Conservation (phyloP, 2,329 filamentous ascomycete species). For the Thelonectria olida region DNA sequence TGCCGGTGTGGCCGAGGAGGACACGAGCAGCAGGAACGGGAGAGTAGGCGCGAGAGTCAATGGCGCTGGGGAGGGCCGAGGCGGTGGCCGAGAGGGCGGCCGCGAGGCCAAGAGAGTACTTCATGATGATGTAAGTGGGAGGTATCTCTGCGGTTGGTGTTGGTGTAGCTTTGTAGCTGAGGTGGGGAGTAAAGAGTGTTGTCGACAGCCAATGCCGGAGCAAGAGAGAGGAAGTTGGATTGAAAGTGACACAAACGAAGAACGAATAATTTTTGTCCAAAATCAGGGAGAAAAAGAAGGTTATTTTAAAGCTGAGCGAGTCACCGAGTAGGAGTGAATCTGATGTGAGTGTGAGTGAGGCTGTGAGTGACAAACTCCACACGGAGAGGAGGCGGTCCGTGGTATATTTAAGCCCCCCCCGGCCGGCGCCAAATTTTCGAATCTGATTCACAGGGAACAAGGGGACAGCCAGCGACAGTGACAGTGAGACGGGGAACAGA, state of each 20-base stretch:
- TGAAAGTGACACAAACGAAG: background rate
- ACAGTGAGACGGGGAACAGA: background rate
- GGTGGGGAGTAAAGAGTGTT: background rate
- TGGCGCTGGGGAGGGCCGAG: conserved; percentile 28
- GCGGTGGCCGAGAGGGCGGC: conserved; percentile 29
- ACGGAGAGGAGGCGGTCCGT: background rate
- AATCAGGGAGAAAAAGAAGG: background rate
- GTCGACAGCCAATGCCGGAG: conserved; percentile 4
- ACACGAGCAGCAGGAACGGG: conserved; percentile 40
- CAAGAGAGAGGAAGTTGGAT: background rate
- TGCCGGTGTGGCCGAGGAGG: conserved; percentile 51
- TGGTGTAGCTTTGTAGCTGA: background rate
- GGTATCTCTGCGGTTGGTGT: background rate
- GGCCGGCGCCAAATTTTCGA: conserved; percentile 18
- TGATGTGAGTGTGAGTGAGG: conserved; percentile 15
- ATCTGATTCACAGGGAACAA: conserved; percentile 11
- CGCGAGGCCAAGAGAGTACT: conserved; percentile 34
- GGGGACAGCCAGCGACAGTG: background rate
- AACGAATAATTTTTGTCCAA: background rate
- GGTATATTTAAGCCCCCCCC: conserved; percentile 8
- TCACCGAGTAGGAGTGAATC: no score
- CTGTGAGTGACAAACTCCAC: conserved; percentile 1
- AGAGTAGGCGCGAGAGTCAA: conserved; percentile 20
- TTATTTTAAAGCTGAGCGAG: background rate
- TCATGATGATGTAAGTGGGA: conserved; percentile 25